phyloP scores from a whole-genome alignment of 1,284 basidiomycete species.

The Omphalotus olearius region DNA sequence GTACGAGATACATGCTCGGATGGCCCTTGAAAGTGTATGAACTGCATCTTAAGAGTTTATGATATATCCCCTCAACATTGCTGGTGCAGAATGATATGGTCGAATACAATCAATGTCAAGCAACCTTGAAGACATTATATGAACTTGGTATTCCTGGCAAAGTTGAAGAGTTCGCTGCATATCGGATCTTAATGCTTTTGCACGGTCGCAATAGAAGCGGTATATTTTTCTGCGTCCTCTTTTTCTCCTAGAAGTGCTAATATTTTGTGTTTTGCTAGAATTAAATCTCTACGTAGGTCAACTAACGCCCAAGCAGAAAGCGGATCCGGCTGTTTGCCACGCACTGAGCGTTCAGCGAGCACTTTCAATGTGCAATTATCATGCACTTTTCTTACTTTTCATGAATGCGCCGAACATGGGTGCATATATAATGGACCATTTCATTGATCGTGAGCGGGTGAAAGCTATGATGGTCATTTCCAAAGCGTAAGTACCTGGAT shows the following conservation, averaged over 20 bases:
- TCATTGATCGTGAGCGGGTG: conserved; percentile 88
- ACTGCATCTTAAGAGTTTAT: conserved; percentile 9
- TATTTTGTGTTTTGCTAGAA: conserved; percentile 48
- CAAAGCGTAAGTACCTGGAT: conserved; percentile 67
- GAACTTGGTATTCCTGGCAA: conserved; percentile 90
- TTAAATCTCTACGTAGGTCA: conserved; percentile 94
- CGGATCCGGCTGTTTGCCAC: conserved; percentile 76
- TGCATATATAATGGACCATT: conserved; percentile 98
- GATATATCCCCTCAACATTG: conserved; percentile 14
- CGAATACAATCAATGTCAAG: conserved; percentile 98
- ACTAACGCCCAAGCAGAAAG: conserved; percentile 88
- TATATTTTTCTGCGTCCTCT: conserved; percentile 33
- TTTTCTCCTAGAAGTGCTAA: conserved; percentile 7
- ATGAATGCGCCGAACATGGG: conserved; percentile 92
- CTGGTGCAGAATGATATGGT: conserved; percentile 84
- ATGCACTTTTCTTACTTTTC: conserved; percentile 87
- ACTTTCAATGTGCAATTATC: conserved; percentile 91
- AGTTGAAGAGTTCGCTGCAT: conserved; percentile 94
- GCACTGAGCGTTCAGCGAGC: conserved; percentile 88
- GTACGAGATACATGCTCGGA: conserved; percentile 97
- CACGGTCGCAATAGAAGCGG: conserved; percentile 94
- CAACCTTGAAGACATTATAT: conserved; percentile 86
- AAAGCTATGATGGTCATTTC: conserved; percentile 87
- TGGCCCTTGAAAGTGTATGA: conserved; percentile 89
- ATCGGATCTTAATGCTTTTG: conserved; percentile 93